These are phyloP conservation scores for Tetradesmus lagerheimii DNA, from an alignment of 139 green algal genomes.

Conservation along the genomic window DNA sequence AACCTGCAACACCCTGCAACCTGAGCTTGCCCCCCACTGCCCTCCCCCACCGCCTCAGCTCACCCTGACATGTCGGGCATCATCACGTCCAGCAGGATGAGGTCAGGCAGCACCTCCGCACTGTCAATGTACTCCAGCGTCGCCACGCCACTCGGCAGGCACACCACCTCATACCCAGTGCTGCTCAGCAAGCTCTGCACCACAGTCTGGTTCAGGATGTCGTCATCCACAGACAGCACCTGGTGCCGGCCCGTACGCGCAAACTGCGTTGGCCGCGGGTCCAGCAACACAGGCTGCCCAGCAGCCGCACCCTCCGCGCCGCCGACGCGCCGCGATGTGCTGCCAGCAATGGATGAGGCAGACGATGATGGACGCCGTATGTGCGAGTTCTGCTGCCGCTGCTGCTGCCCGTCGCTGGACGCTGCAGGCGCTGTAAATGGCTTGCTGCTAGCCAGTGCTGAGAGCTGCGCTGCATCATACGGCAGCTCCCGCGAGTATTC, in stretches of 20 bases:
- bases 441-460: slow-evolving; percentile 54
- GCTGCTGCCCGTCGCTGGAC: neutral
- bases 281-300: neutral
- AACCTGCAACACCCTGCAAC: neutral
- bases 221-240: slow-evolving; percentile 66
- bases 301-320: too few species aligned
- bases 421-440: slow-evolving; percentile 36
- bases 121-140: slow-evolving; percentile 51
- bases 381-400: neutral
- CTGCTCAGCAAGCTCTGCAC: slow-evolving; percentile 54
- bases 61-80: slow-evolving; percentile 60
- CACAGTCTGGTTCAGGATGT: slow-evolving; percentile 64
- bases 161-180: slow-evolving; percentile 56
- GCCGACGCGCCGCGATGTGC: neutral
- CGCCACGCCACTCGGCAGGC: slow-evolving; percentile 38
- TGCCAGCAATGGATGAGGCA: neutral
- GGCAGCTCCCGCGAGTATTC: slow-evolving; percentile 43
- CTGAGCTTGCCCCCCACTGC: too few species aligned
- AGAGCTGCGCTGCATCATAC: slow-evolving; percentile 61
- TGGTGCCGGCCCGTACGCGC: slow-evolving; percentile 31
- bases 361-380: neutral
- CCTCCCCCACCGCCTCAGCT: too few species aligned
- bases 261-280: slow-evolving; percentile 38
- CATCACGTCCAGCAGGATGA: slow-evolving; percentile 66
- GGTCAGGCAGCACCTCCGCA: slow-evolving; percentile 58